Evolutionary conservation across 179 eudicot species (phyloP).

Genomic region (Carnegiea gigantea): DNA sequence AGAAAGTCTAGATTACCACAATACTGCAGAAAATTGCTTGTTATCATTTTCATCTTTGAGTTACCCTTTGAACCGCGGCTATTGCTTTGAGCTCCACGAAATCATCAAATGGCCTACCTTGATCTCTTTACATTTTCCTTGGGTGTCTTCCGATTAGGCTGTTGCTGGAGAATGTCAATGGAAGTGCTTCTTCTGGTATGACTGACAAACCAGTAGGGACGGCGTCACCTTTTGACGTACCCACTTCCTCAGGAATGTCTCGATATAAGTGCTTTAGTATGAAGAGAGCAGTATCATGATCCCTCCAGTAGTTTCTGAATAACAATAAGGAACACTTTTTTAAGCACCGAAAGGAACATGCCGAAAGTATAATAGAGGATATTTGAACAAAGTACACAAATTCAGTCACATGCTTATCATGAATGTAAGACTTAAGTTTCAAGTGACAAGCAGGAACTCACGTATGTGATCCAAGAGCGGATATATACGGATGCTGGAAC

Average conservation of each 20-base stretch:
- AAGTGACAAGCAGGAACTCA: constrained; percentile 35
- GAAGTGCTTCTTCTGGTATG: constrained; percentile 56
- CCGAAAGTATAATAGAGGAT: background rate
- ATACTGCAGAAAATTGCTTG: background rate
- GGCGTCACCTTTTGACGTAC: constrained; percentile 23
- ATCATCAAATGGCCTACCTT: constrained; percentile 5
- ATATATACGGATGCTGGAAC: constrained; percentile 82
- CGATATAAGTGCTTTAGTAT: constrained; percentile 80
- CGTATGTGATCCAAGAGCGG: constrained; percentile 91
- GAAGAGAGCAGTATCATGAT: constrained; percentile 85
- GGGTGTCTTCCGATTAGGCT: constrained; percentile 24
- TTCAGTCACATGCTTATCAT: background rate
- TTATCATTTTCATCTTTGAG: background rate
- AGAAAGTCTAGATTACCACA: background rate
- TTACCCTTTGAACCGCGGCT: background rate
- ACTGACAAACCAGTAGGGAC: constrained; percentile 34
- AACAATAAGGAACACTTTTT: background rate
- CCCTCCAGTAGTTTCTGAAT: constrained; percentile 94
- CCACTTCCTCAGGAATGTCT: constrained; percentile 62
- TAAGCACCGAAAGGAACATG: background rate
- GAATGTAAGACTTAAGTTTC: background rate
- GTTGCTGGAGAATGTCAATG: constrained; percentile 65
- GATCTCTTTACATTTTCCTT: constrained; percentile 16
- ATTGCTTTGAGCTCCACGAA: background rate
- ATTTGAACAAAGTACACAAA: background rate